Evolutionary conservation across 345 rosid species (phyloP).

Genomic region (Viola odorata): DNA sequence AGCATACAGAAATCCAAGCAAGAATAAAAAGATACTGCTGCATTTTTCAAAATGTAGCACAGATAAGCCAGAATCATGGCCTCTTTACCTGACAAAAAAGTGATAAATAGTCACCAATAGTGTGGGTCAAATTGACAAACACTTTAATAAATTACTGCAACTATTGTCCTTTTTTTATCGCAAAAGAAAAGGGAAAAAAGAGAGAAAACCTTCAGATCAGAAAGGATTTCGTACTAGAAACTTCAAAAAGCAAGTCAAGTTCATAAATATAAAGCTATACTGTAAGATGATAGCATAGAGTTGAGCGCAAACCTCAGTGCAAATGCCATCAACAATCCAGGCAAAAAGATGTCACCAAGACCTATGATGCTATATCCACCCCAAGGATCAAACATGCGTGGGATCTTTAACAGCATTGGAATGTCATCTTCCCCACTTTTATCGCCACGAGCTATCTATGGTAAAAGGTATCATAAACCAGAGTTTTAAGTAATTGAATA

Average conservation of each 20-base stretch:
- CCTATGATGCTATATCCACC: slow-evolving; percentile 99
- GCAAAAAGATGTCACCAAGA: slow-evolving; percentile 95
- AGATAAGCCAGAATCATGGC: too few species aligned
- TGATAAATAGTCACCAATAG: too few species aligned
- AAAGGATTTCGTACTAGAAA: too few species aligned
- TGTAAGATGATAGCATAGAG: background rate
- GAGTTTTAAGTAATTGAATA: slow-evolving; percentile 8
- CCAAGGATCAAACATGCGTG: slow-evolving; percentile 98
- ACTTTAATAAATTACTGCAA: too few species aligned
- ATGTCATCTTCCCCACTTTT: slow-evolving; percentile 94
- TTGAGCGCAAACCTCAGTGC: slow-evolving; percentile 60
- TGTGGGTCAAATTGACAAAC: too few species aligned
- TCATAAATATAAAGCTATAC: background rate
- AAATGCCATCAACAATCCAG: slow-evolving; percentile 85
- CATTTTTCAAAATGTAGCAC: too few species aligned
- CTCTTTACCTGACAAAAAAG: too few species aligned
- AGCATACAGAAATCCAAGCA: background rate
- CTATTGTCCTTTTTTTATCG: too few species aligned
- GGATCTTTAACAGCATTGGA: slow-evolving; percentile 94
- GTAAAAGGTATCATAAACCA: slow-evolving; percentile 8
- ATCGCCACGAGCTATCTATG: slow-evolving; percentile 96
- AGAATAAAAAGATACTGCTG: too few species aligned
- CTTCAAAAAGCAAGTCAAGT: too few species aligned
- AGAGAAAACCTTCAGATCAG: too few species aligned
- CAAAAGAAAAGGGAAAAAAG: too few species aligned